Base-by-base conservation (phyloP, 257 asterid genomes). In the Voacanga thouarsii region DNA sequence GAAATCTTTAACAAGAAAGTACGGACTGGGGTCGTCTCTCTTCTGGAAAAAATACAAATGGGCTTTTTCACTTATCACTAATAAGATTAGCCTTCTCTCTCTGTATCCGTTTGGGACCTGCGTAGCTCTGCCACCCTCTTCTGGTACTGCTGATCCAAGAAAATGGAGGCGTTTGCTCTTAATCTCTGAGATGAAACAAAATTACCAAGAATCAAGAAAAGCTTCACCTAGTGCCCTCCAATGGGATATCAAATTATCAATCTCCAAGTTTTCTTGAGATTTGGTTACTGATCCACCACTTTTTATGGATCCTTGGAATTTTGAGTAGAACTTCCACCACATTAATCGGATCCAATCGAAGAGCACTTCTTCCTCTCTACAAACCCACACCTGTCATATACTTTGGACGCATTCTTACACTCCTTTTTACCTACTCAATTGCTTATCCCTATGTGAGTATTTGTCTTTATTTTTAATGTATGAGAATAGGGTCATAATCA, bases 261-360 rank as follows among this genome's bases (percentile, higher is more conserved):
- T 65, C 47, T 33, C 71, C 4, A 16, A 65, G n/a, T 37, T 61
- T 30, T 41, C 50, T 60, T 65, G 60, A 45, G 79, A 74, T 74
- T 76, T 56, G 47, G 81, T 77, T 74, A 83, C 74, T 68, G 88
- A 85, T 85, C 89, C 91, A 80, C 83, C 82, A 71, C 74, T 82
- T 85, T 80, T 80, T 85, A 80, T 83, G 82, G 77, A 63, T 84
- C 75, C 53, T 82, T 69, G 28, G 79, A 83, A 59, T 81, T 73
- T 79, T 74, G 7, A 59, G 86, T 61, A 78, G 64, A 80, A 71
- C 43, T 76, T 80, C 45, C 49, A 81, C 90, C 37, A 75, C 45
- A 78, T 80, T 75, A 80, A 78, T 85, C 79, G 86, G 84, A 77
- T 77, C 82, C 64, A 71, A 78, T 51, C 28, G 69, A 72, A 80